Evolutionary conservation across 192 early-diverging fungal genomes (phyloP).

Genomic region (Mortierella claussenii): DNA sequence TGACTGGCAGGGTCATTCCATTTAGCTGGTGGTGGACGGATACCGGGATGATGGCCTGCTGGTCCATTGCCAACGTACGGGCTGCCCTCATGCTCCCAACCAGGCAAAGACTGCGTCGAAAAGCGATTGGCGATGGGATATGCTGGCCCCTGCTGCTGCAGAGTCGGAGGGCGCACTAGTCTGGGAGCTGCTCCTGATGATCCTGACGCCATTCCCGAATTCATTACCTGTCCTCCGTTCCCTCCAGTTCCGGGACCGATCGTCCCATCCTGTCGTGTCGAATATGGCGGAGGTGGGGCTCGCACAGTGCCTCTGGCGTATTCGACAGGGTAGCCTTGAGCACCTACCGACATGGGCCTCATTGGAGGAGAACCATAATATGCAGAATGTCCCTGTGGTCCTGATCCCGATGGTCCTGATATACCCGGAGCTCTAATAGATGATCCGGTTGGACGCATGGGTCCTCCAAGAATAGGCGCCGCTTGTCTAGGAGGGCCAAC

Average conservation of each 20-base stretch:
- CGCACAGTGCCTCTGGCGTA: slow-evolving; percentile 21
- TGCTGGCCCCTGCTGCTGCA: slow-evolving; percentile 3
- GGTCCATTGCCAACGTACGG: slow-evolving; percentile 20
- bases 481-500: slow-evolving; percentile 25
- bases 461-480: slow-evolving; percentile 12
- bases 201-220: slow-evolving; percentile 26
- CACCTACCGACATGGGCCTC: slow-evolving; percentile 23
- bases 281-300: slow-evolving; percentile 6
- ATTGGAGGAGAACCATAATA: slow-evolving; percentile 30
- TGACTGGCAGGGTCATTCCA: slow-evolving; percentile 23
- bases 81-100: slow-evolving; percentile 40
- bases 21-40: slow-evolving; percentile 16
- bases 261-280: slow-evolving; percentile 15
- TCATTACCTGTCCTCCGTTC: slow-evolving; percentile 14
- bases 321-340: slow-evolving; percentile 36
- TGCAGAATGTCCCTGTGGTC: no score
- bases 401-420: slow-evolving; percentile 1
- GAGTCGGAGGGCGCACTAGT: slow-evolving; percentile 11
- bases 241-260: slow-evolving; percentile 18
- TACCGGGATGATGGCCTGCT: slow-evolving; percentile 24
- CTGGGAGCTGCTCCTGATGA: slow-evolving; percentile 12
- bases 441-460: slow-evolving; percentile 27
- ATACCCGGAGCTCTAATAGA: slow-evolving; percentile 36
- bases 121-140: slow-evolving; percentile 37
- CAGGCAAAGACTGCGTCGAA: slow-evolving; percentile 43